Evolutionary conservation across 306 rosid genomes (phyloP), one percentile per base, ranked within the genome.

Genomic region (Canavalia ensiformis): DNA sequence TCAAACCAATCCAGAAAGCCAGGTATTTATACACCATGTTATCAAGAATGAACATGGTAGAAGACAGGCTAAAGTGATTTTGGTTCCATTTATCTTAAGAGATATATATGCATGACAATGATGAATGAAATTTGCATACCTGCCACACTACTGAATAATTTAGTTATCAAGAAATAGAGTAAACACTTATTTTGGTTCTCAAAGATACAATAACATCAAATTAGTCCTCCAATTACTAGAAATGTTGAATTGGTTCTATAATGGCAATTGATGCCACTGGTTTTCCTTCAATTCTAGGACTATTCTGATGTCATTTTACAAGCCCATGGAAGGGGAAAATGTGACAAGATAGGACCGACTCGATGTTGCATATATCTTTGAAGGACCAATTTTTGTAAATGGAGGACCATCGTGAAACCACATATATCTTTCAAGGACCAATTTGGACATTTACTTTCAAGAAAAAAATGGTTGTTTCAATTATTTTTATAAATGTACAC

Each of bases 1-100:
- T 34, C 35, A 49, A 28, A 66, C 56, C 62, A 66, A 77, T 37
- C 56, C 45, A 66, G 30, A 30, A 77, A 52, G 75, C 66, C 18
- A 52, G 29, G 11, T 41, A 37, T 39, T 30, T 54, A 35, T 29
- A 13, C 6, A 29, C 74, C 64, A 62, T 33, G 29, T 35, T 51
- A 18, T 54, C 8, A 60, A 77, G 68, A 77, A 50, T 65, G 30
- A 35, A 44, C 13, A 10, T 28, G 51, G 62, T 64, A 39, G 71
- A 60, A 75, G 34, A 60, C 25, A 46, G 25, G 71, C 41, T 31
- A 1, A 11, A 42, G 55, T 57, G 29, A 49, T 70, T 18, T 41
- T 46, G 42, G 68, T 34, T 46, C 59, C 47, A 30, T 33, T 45
- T 76, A 63, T 25, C 25, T 18, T 41, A 18, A 62, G 39, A 46